These are phyloP conservation scores for Tetrastigma voinierianum DNA, from an alignment of 164 flowering plant species.

Conservation along the genomic window DNA sequence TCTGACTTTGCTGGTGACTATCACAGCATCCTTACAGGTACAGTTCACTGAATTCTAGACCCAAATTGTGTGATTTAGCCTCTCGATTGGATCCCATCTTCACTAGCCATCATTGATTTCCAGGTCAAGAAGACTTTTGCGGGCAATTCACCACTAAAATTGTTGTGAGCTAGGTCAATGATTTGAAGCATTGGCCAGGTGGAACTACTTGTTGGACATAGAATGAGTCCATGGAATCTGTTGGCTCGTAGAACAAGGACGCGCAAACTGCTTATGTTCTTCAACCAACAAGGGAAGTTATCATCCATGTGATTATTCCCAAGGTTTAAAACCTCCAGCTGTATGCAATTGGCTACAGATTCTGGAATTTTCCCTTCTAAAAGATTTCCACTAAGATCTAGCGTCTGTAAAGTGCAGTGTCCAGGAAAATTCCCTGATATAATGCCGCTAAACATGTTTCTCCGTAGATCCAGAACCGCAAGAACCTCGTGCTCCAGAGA, in stretches of 20 bases:
- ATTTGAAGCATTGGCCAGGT: slow-evolving; percentile 17
- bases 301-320: slow-evolving; percentile 9
- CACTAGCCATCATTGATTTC: no score
- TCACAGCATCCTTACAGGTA: no score
- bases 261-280: slow-evolving; percentile 2
- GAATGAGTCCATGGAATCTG: slow-evolving; percentile 4
- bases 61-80: no score
- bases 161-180: slow-evolving; percentile 17
- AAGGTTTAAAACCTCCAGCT: slow-evolving; percentile 13
- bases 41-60: no score
- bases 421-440: no score
- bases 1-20: no score
- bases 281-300: no score
- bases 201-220: neutral
- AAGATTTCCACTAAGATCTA: slow-evolving; percentile 10
- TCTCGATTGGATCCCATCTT: no score
- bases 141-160: slow-evolving; percentile 3
- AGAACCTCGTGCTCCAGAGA: neutral
- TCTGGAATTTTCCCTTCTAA: slow-evolving; percentile 11
- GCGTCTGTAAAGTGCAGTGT: no score
- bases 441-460: no score
- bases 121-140: neutral
- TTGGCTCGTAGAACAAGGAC: slow-evolving; percentile 21
- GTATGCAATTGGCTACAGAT: slow-evolving; percentile 16
- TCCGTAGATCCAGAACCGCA: slow-evolving; percentile 7